phyloP scores from a whole-genome alignment of 352 stramenopile genomes.

The Halophytophthora batemanensis region DNA sequence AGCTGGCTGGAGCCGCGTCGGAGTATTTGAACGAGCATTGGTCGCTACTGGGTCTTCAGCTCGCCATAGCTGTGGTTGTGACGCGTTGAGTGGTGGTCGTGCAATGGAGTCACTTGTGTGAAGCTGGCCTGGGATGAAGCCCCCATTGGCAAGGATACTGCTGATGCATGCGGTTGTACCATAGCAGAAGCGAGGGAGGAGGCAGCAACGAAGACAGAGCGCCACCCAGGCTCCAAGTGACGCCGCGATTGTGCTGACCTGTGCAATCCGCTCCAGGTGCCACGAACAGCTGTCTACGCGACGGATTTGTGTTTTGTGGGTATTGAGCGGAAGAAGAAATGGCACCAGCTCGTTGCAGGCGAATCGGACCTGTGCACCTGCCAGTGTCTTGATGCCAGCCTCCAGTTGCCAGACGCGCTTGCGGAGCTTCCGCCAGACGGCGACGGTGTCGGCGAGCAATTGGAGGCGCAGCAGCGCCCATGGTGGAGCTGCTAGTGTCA shows the following conservation, averaged over 20 bases:
- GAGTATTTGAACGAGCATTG: too few relatives aligned
- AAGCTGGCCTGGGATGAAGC: background rate
- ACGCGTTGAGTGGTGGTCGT: background rate
- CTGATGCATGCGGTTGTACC: background rate
- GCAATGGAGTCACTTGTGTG: background rate
- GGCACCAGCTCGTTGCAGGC: constrained; percentile 28
- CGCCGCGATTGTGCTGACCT: constrained; percentile 46
- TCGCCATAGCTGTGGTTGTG: background rate
- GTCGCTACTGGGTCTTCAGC: too few relatives aligned
- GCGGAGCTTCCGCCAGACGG: constrained; percentile 35
- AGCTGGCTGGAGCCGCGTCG: background rate
- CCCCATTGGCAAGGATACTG: background rate
- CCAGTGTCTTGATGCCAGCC: constrained; percentile 14
- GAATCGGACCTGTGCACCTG: constrained; percentile 33
- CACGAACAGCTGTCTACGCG: background rate
- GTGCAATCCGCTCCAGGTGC: constrained; percentile 20
- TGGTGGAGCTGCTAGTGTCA: constrained; percentile 25
- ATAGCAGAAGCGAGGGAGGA: background rate
- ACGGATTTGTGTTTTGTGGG: background rate
- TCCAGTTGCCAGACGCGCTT: constrained; percentile 40
- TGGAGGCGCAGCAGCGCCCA: constrained; percentile 60
- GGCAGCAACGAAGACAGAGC: constrained; percentile 33
- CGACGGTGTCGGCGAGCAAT: constrained; percentile 26
- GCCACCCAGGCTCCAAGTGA: constrained; percentile 43
- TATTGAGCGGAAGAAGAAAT: constrained; percentile 10